Evolutionary conservation across 2,329 filamentous ascomycete genomes (phyloP), one percentile per base, ranked within the genome.

Genomic region (Diaporthe longicolla): DNA sequence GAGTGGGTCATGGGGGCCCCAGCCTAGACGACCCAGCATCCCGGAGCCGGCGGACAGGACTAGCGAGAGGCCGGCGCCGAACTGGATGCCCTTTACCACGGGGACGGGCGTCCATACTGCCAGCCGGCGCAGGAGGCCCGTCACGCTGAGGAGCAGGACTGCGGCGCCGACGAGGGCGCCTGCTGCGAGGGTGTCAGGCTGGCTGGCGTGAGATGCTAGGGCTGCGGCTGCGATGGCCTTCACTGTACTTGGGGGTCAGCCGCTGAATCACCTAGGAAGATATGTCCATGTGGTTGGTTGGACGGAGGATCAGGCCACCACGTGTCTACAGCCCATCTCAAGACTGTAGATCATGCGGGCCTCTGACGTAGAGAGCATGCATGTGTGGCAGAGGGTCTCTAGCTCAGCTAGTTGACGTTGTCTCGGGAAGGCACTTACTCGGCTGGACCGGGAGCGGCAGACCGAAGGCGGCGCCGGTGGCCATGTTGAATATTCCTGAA

Each of bases 71-170:
- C 96, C 96, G 6, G 96, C 96, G 50, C 96, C 96, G 63, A 98
- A 91, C 83, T 98, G 97, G 77, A 98, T 98, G 40, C 96, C 96
- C 81, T 97, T 98, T 70, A 98, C 92, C 0, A 98, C 93, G 0
- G 95, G 94, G 19, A 95, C 90, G 0, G 96, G 96, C 11, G 97
- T 93, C 19, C 92, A 87, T n/a, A 87, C 84, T 11, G 93, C 92
- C 69, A 94, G 91, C 88, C 91, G 93, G 73, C 88, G 88, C 43
- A 98, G 86, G n/a, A 97, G 84, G 0, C 96, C 94, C 0, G 95
- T 97, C 6, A 92, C 81, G 79, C 93, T 95, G 81, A 98, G 91
- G 0, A 97, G 9, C 11, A 96, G 87, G 11, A 98, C 92, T 29
- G 93, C 89, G 9, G 85, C 85, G 2, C 92, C 92, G 45, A 98